A percentile compares a stretch with the other conserved stretches of the same genome.
Conservation (phyloP, 2,329 filamentous ascomycete species). For the Pseudofabraea citricarpa region DNA sequence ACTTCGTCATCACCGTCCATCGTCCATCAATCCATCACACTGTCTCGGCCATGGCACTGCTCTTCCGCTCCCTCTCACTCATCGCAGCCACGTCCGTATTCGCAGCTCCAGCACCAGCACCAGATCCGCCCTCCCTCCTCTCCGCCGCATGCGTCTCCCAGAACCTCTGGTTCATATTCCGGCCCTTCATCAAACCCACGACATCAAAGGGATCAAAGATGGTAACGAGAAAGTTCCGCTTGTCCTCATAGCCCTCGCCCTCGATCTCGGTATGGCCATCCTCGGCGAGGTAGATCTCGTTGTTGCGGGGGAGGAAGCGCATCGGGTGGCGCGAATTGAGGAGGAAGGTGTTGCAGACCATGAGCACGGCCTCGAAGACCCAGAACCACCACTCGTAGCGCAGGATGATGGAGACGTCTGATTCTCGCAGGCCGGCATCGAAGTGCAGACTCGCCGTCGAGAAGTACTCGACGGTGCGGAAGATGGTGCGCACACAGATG, state of each 20-base stretch:
- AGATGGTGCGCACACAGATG: slow-evolving; percentile 50
- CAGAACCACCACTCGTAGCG: slow-evolving; percentile 57
- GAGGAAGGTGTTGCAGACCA: slow-evolving; percentile 45
- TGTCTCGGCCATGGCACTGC: too few species aligned
- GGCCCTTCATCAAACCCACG: slow-evolving; percentile 15
- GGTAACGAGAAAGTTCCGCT: slow-evolving; percentile 26
- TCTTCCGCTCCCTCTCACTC: too few species aligned
- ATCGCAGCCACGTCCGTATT: background rate
- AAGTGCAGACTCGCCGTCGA: slow-evolving; percentile 37
- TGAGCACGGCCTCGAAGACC: slow-evolving; percentile 49
- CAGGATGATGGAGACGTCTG: slow-evolving; percentile 38
- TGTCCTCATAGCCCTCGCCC: slow-evolving; percentile 45
- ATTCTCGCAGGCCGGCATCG: slow-evolving; percentile 27
- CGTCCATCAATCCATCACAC: too few species aligned
- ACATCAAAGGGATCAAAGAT: slow-evolving; percentile 28
- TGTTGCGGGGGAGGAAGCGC: slow-evolving; percentile 41
- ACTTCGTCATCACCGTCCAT: too few species aligned
- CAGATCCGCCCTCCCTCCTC: background rate
- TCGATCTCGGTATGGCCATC: slow-evolving; percentile 45
- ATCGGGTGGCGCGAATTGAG: slow-evolving; percentile 48
- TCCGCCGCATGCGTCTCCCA: slow-evolving; percentile 20
- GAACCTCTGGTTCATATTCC: slow-evolving; percentile 18
- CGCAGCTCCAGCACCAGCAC: background rate
- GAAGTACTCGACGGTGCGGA: slow-evolving; percentile 55
- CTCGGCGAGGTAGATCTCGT: slow-evolving; percentile 43